phyloP scores from a whole-genome alignment of 768 basidiomycete species.

The Suillus luteus region DNA sequence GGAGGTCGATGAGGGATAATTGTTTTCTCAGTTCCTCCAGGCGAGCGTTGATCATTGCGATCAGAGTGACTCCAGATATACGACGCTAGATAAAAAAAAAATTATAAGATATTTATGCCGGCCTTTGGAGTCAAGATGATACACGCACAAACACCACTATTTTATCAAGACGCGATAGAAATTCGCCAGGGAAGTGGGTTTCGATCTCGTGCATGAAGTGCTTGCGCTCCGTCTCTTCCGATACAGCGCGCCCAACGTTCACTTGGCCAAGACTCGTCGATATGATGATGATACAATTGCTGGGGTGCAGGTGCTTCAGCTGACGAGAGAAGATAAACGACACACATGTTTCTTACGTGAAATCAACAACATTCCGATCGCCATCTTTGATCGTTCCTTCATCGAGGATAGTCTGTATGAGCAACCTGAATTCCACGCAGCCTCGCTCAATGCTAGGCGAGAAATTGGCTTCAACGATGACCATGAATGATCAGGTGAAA shows the following conservation, averaged over 20 bases:
- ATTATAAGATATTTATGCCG: background rate
- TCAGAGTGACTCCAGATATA: constrained; percentile 5
- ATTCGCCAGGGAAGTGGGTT: constrained; percentile 10
- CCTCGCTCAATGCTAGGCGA: constrained; percentile 40
- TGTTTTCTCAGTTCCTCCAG: constrained; percentile 12
- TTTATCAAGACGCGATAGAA: constrained; percentile 12
- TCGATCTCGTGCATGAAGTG: constrained; percentile 10
- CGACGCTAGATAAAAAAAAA: constrained; percentile 6
- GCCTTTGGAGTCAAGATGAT: background rate
- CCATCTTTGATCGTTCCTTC: constrained; percentile 48
- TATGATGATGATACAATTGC: constrained; percentile 13
- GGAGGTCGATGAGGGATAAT: constrained; percentile 6
- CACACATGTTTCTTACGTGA: constrained; percentile 1
- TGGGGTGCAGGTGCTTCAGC: background rate
- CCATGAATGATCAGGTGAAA: background rate
- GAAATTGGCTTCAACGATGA: background rate
- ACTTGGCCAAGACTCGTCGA: constrained; percentile 12
- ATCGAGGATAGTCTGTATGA: constrained; percentile 48
- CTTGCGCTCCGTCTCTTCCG: constrained; percentile 8
- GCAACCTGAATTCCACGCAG: constrained; percentile 42
- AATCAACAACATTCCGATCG: constrained; percentile 12
- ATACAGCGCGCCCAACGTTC: constrained; percentile 2
- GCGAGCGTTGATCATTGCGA: constrained; percentile 7
- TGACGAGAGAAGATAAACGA: background rate
- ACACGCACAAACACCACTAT: constrained; percentile 11